A percentile compares a stretch with the other conserved stretches of the same genome.
These are phyloP conservation scores for Nasturtium officinale DNA, from an alignment of 345 rosid species.

Conservation along the genomic window DNA sequence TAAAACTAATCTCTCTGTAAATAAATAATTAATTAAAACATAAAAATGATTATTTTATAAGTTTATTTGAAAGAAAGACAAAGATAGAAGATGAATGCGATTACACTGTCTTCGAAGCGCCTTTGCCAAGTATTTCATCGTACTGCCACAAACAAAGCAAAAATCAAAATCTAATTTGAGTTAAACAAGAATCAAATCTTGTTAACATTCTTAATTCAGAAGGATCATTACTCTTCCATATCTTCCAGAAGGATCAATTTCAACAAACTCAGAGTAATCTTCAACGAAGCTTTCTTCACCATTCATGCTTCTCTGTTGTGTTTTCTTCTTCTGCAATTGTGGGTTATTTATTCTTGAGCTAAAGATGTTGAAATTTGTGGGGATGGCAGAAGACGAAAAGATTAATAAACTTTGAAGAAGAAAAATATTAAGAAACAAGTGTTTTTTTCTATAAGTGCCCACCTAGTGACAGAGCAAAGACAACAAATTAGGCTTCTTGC, in stretches of 20 bases:
- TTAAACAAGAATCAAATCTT: constrained; percentile 1
- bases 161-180: background rate
- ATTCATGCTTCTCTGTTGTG: constrained; percentile 27
- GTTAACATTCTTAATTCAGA: background rate
- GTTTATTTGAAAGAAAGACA: background rate
- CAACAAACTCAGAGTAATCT: constrained; percentile 71
- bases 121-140: constrained; percentile 92
- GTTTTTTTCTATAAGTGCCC: constrained; percentile 26
- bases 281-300: constrained; percentile 32
- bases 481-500: constrained; percentile 43
- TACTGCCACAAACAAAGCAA: constrained; percentile 54
- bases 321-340: constrained; percentile 10
- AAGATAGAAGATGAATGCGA: constrained; percentile 40
- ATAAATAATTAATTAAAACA: background rate
- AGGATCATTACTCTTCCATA: constrained; percentile 74
- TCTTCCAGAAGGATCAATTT: constrained; percentile 99
- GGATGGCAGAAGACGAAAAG: constrained; percentile 32
- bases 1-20: background rate
- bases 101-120: constrained; percentile 97
- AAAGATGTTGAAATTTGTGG: constrained; percentile 37
- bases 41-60: background rate
- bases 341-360: background rate
- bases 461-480: constrained; percentile 39
- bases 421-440: constrained; percentile 40
- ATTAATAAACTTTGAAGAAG: constrained; percentile 6